Percentiles rank a stretch among this genome's conserved stretches.
phyloP scores from a whole-genome alignment of 2,329 filamentous ascomycete species.

The Sporothrix sp. region DNA sequence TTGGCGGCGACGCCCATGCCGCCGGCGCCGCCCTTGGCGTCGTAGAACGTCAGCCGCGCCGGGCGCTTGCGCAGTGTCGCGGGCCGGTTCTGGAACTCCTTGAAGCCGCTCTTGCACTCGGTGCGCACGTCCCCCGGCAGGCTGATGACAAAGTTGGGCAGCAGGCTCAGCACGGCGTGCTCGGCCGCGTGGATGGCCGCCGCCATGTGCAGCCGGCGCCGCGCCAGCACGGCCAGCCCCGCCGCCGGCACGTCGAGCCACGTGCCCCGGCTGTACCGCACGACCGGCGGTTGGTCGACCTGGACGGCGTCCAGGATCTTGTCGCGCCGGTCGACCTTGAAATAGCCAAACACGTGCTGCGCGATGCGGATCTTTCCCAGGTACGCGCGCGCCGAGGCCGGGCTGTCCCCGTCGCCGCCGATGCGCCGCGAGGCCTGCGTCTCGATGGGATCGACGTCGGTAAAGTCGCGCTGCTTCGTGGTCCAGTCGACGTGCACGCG shows the following conservation, averaged over 20 bases:
- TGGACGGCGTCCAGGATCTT: slow-evolving; percentile 85
- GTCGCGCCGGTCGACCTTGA: slow-evolving; percentile 82
- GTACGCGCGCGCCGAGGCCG: slow-evolving; percentile 57
- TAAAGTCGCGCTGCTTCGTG: slow-evolving; percentile 85
- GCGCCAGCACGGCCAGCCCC: slow-evolving; percentile 69
- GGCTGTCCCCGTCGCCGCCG: background rate
- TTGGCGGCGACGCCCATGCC: slow-evolving; percentile 85
- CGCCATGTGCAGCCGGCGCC: slow-evolving; percentile 65
- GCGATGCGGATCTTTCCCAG: slow-evolving; percentile 79
- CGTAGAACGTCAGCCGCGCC: slow-evolving; percentile 85
- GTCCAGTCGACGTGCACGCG: slow-evolving; percentile 90
- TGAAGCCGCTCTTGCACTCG: slow-evolving; percentile 81
- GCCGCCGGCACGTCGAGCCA: slow-evolving; percentile 83
- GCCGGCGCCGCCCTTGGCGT: slow-evolving; percentile 76
- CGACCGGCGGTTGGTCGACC: slow-evolving; percentile 86
- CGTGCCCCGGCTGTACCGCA: slow-evolving; percentile 78
- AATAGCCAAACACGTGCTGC: slow-evolving; percentile 89
- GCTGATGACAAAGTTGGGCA: slow-evolving; percentile 84
- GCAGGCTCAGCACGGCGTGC: slow-evolving; percentile 75
- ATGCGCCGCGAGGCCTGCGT: slow-evolving; percentile 73
- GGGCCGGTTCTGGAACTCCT: slow-evolving; percentile 62
- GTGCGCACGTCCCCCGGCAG: slow-evolving; percentile 88
- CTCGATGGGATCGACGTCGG: slow-evolving; percentile 86
- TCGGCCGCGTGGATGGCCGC: slow-evolving; percentile 91
- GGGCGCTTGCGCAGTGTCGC: slow-evolving; percentile 70